phyloP scores from a whole-genome alignment of 352 stramenopile genomes.

The Globisporangium lucens region DNA sequence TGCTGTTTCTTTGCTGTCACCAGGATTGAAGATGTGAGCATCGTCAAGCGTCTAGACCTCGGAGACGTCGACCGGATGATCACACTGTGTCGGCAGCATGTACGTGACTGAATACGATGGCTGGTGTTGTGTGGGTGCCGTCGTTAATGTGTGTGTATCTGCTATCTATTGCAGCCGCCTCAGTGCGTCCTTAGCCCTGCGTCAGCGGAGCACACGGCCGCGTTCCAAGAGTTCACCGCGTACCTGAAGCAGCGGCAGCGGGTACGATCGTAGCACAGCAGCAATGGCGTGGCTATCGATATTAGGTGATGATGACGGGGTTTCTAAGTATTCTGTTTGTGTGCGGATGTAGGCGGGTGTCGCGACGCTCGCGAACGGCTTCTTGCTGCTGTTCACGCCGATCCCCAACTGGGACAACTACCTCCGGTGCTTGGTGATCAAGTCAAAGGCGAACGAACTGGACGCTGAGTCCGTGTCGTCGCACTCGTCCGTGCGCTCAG shows the following conservation, averaged over 20 bases:
- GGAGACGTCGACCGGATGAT: slow-evolving; percentile 58
- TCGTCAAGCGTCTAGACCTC: slow-evolving; percentile 60
- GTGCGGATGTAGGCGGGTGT: slow-evolving; percentile 45
- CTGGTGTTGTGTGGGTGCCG: not conserved
- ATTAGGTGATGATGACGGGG: not conserved
- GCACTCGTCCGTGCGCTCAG: not conserved
- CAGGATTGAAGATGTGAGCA: slow-evolving; percentile 42
- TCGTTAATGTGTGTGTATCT: not conserved
- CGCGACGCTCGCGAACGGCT: slow-evolving; percentile 34
- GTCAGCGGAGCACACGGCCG: slow-evolving; percentile 17
- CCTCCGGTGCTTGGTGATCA: slow-evolving; percentile 56
- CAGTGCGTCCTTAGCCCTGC: slow-evolving; percentile 41
- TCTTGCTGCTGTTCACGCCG: slow-evolving; percentile 54
- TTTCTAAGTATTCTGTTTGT: not conserved
- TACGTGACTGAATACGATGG: slow-evolving; percentile 16
- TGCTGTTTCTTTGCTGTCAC: not conserved
- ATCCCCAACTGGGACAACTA: slow-evolving; percentile 32
- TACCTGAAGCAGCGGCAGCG: slow-evolving; percentile 56
- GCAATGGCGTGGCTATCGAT: not conserved
- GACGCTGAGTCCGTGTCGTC: slow-evolving; percentile 3
- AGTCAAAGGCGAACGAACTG: slow-evolving; percentile 26
- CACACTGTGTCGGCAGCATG: slow-evolving; percentile 42
- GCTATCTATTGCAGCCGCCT: slow-evolving; percentile 34
- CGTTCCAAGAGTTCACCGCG: slow-evolving; percentile 45
- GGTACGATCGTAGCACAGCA: slow-evolving; percentile 20